These are phyloP conservation scores for Hordeum marinum DNA, from an alignment of 176 grass and related monocot species.

Conservation along the genomic window DNA sequence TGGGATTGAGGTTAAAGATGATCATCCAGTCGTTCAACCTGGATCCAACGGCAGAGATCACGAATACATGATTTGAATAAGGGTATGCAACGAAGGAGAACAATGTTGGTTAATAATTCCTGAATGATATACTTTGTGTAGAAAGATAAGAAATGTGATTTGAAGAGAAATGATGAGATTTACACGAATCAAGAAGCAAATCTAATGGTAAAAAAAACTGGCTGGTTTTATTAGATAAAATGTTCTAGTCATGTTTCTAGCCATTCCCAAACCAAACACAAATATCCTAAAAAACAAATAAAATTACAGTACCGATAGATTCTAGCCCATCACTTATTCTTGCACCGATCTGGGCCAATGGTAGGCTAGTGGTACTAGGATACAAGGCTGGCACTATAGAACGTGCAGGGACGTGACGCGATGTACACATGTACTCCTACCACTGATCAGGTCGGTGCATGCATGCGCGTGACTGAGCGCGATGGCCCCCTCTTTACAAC, in stretches of 20 bases:
- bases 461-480: conserved; percentile 42
- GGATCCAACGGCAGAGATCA: too few species aligned
- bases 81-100: too few species aligned
- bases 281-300: not conserved
- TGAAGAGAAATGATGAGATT: not conserved
- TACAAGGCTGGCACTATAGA: conserved; percentile 32
- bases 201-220: not conserved
- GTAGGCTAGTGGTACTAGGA: not conserved
- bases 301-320: too few species aligned
- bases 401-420: conserved; percentile 29
- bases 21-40: too few species aligned
- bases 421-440: conserved; percentile 12
- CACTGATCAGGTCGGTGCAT: not conserved
- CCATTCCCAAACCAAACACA: not conserved
- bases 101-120: too few species aligned
- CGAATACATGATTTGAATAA: too few species aligned
- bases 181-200: not conserved
- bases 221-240: not conserved
- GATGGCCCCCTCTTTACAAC: conserved; percentile 33
- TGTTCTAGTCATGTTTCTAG: not conserved
- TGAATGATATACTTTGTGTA: too few species aligned
- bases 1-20: too few species aligned
- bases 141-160: not conserved
- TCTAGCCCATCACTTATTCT: not conserved
- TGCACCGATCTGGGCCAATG: not conserved